Conservation (phyloP, 116 monocot genomes). For the Cymodocea nodosa region DNA sequence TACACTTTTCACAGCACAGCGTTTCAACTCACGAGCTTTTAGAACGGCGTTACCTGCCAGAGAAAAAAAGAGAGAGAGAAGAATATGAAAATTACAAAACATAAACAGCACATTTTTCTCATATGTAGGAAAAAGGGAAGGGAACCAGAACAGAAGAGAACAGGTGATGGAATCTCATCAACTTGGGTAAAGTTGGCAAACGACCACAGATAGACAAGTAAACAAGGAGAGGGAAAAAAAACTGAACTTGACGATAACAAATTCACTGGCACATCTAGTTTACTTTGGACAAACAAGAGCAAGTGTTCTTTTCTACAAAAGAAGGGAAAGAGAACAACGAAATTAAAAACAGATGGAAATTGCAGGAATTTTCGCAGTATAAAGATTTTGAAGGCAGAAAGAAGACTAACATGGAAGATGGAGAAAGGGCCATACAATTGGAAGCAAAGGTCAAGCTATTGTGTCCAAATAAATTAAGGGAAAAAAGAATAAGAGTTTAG, state of each 20-base stretch:
- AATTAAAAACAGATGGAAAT: too few species aligned
- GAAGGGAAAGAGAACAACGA: not conserved
- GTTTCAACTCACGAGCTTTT: not conserved
- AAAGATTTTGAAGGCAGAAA: too few species aligned
- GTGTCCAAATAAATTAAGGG: too few species aligned
- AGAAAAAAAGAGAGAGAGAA: constrained; percentile 11
- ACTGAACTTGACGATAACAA: too few species aligned
- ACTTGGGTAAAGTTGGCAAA: constrained; percentile 1
- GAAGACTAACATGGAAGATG: too few species aligned
- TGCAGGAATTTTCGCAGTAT: too few species aligned
- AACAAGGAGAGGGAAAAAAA: too few species aligned
- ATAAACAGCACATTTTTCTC: constrained; percentile 24
- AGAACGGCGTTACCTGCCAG: constrained; percentile 9
- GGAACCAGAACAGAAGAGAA: constrained; percentile 5
- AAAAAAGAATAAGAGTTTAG: too few species aligned
- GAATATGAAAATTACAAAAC: constrained; percentile 14
- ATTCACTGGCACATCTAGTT: not conserved
- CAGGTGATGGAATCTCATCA: constrained; percentile 27
- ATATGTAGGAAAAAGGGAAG: not conserved
- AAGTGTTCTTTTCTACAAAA: not conserved
- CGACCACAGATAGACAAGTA: too few species aligned
- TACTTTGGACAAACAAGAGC: not conserved
- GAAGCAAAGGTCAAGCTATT: too few species aligned
- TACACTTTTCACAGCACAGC: not conserved
- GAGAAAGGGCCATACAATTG: too few species aligned